These are phyloP conservation scores for Fusarium kyushuense DNA, from an alignment of 2,329 filamentous ascomycete species.

Conservation along the genomic window DNA sequence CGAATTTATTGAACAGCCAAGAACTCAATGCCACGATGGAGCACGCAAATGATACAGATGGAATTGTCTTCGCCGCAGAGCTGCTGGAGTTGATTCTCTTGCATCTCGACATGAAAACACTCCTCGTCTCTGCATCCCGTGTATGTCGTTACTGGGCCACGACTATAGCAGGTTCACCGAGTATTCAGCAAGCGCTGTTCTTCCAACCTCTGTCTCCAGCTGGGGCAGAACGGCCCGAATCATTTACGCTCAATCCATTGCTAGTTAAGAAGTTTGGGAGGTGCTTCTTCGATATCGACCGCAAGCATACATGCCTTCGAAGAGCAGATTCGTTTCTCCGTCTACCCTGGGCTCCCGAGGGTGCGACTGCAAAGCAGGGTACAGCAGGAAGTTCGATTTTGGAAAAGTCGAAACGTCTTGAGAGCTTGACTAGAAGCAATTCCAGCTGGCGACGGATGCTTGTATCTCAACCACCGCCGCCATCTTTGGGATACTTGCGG, in stretches of 20 bases:
- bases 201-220: constrained; percentile 13
- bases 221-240: not conserved
- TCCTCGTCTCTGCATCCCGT: constrained; percentile 44
- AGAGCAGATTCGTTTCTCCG: constrained; percentile 37
- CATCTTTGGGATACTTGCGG: constrained; percentile 33
- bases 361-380: constrained; percentile 1
- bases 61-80: constrained; percentile 36
- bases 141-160: constrained; percentile 44
- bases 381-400: constrained; percentile 11
- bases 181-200: constrained; percentile 31
- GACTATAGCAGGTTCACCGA: constrained; percentile 20
- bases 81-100: constrained; percentile 47
- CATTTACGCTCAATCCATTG: constrained; percentile 28
- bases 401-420: constrained; percentile 21
- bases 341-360: constrained; percentile 35
- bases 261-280: constrained; percentile 38
- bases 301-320: constrained; percentile 19
- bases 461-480: constrained; percentile 43
- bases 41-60: not conserved
- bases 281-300: constrained; percentile 35
- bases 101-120: constrained; percentile 45
- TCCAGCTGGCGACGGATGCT: constrained; percentile 45
- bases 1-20: not conserved
- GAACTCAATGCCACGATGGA: not conserved
- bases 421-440: constrained; percentile 25